These are phyloP conservation scores for Piper longum DNA, from an alignment of 164 flowering plant species.

Conservation along the genomic window DNA sequence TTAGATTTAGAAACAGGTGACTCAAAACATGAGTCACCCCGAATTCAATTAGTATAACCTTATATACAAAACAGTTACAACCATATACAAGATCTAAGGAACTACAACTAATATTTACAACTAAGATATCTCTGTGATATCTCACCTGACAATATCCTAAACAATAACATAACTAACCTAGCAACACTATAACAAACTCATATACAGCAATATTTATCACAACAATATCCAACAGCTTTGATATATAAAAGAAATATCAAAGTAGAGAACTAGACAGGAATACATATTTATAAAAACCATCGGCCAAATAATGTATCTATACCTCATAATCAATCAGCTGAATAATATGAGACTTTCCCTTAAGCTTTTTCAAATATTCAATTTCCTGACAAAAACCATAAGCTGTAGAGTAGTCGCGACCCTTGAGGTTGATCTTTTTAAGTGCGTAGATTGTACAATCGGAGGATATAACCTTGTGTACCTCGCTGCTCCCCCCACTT, in stretches of 20 bases:
- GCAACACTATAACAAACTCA: too few relatives aligned
- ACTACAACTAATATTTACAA: too few relatives aligned
- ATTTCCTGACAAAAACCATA: constrained; percentile 97
- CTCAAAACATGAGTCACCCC: too few relatives aligned
- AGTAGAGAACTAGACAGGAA: neutral
- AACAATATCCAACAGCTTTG: neutral
- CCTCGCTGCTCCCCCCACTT: constrained; percentile 99
- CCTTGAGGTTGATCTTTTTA: constrained; percentile 90
- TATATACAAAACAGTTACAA: too few relatives aligned
- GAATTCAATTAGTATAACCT: too few relatives aligned
- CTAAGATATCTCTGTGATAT: too few relatives aligned
- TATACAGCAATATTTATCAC: too few relatives aligned
- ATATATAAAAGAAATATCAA: neutral
- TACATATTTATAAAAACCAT: too few relatives aligned
- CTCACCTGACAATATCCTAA: too few relatives aligned
- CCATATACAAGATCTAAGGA: too few relatives aligned
- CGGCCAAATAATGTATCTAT: constrained; percentile 4
- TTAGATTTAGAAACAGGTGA: too few relatives aligned
- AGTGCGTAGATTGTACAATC: constrained; percentile 91
- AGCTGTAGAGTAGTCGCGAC: constrained; percentile 94
- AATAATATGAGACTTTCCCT: constrained; percentile 73
- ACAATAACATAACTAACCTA: too few relatives aligned
- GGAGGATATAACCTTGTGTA: constrained; percentile 85
- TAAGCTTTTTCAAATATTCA: constrained; percentile 62
- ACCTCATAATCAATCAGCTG: constrained; percentile 96